Conservation (phyloP, 352 stramenopile species). For the Paralagenidium karlingii region DNA sequence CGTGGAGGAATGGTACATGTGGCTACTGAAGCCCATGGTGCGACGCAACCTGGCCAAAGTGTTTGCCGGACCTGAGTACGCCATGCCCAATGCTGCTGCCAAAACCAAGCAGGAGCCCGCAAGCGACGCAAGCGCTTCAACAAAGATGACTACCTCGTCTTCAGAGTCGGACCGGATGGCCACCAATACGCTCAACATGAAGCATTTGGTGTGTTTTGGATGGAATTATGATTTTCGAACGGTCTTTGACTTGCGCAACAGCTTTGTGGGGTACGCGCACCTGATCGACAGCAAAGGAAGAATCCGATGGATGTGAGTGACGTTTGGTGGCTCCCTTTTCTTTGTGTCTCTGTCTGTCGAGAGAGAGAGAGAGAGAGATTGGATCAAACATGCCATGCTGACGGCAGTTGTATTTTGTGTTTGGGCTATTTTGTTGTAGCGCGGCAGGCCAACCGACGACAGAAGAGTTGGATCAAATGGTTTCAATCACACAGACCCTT, state of each 20-base stretch:
- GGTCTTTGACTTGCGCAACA: slow-evolving; percentile 69
- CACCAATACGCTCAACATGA: too few relatives aligned
- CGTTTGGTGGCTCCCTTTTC: neutral
- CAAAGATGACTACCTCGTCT: too few relatives aligned
- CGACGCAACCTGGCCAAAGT: too few relatives aligned
- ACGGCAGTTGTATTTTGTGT: slow-evolving; percentile 5
- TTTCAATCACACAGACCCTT: slow-evolving; percentile 42
- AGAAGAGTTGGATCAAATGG: slow-evolving; percentile 42
- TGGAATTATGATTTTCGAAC: slow-evolving; percentile 75
- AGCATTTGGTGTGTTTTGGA: too few relatives aligned
- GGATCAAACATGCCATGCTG: neutral
- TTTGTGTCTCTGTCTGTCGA: too few relatives aligned
- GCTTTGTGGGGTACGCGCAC: slow-evolving; percentile 77
- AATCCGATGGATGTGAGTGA: slow-evolving; percentile 75
- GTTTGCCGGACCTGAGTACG: too few relatives aligned
- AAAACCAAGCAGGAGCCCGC: too few relatives aligned
- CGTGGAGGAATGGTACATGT: slow-evolving; percentile 86
- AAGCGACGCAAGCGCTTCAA: too few relatives aligned
- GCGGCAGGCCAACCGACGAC: slow-evolving; percentile 45
- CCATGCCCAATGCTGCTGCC: too few relatives aligned
- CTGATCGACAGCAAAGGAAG: slow-evolving; percentile 68
- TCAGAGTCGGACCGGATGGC: too few relatives aligned
- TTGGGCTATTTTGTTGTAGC: slow-evolving; percentile 19
- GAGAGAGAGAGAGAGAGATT: neutral
- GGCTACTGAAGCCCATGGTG: slow-evolving; percentile 67